Conservation (phyloP, 139 green algal genomes). For the Klebsormidium nitens region DNA sequence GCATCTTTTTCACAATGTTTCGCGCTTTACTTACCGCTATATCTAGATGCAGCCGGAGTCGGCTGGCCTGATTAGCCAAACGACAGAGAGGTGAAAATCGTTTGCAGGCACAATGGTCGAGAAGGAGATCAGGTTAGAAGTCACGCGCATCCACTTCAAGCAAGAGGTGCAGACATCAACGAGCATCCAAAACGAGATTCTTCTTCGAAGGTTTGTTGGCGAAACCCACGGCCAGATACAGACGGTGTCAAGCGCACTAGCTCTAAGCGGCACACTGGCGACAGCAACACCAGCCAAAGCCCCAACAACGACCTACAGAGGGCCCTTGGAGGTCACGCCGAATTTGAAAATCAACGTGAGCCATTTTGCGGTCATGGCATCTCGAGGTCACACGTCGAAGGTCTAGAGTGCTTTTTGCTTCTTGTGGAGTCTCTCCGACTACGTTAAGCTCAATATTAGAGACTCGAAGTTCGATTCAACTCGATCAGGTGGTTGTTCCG, state of each 20-base stretch:
- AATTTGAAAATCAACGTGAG: slow-evolving; percentile 4
- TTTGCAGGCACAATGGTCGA: not conserved
- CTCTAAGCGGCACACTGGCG: not conserved
- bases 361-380: not conserved
- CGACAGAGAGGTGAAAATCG: no score
- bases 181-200: not conserved
- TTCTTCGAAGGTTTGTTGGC: not conserved
- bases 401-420: no score
- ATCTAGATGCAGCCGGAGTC: no score
- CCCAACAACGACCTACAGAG: not conserved
- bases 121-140: not conserved
- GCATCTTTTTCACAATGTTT: no score
- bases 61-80: no score
- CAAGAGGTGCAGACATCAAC: not conserved
- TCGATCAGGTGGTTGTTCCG: no score
- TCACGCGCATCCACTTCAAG: not conserved
- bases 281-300: not conserved
- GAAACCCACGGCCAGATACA: not conserved
- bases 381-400: not conserved
- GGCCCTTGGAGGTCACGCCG: not conserved
- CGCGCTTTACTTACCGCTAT: no score
- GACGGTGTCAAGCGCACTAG: not conserved
- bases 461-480: not conserved
- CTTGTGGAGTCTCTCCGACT: no score
- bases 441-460: slow-evolving; percentile 1